Conservation (phyloP, 139 green algal species). For the Gonium pectorale region DNA sequence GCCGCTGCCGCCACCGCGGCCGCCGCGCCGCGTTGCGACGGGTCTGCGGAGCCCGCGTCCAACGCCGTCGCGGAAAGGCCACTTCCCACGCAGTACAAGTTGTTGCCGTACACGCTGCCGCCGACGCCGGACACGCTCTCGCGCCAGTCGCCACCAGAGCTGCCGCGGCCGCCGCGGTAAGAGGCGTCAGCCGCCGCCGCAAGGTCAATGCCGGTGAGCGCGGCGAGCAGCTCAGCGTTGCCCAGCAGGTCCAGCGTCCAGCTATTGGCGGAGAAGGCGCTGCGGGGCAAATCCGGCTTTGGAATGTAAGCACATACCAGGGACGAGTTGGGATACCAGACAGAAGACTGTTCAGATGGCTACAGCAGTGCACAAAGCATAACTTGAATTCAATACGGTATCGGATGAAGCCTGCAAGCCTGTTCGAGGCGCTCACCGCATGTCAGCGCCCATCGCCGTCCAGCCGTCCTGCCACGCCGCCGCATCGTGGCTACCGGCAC, state of each 20-base stretch:
- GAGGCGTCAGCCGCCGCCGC: too few species aligned
- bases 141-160: not conserved
- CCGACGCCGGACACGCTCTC: not conserved
- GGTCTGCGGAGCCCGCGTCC: too few species aligned
- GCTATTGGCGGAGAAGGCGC: slow-evolving; percentile 31
- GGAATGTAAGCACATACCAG: too few species aligned
- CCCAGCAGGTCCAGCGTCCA: slow-evolving; percentile 39
- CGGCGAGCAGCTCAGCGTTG: slow-evolving; percentile 9
- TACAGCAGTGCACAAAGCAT: not conserved
- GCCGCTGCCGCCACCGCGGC: not conserved
- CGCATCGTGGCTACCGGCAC: not conserved
- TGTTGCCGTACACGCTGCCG: not conserved
- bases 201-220: slow-evolving; percentile 15
- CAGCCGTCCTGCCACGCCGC: not conserved
- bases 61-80: too few species aligned
- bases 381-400: not conserved
- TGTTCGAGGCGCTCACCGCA: not conserved
- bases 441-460: slow-evolving; percentile 9
- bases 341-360: too few species aligned
- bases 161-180: not conserved
- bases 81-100: too few species aligned
- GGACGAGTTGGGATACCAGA: too few species aligned
- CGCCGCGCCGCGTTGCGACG: too few species aligned
- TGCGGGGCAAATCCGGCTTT: too few species aligned
- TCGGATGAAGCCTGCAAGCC: not conserved